Evolutionary conservation across 768 basidiomycete species (phyloP).

Genomic region (Rhizopogon vesiculosus): DNA sequence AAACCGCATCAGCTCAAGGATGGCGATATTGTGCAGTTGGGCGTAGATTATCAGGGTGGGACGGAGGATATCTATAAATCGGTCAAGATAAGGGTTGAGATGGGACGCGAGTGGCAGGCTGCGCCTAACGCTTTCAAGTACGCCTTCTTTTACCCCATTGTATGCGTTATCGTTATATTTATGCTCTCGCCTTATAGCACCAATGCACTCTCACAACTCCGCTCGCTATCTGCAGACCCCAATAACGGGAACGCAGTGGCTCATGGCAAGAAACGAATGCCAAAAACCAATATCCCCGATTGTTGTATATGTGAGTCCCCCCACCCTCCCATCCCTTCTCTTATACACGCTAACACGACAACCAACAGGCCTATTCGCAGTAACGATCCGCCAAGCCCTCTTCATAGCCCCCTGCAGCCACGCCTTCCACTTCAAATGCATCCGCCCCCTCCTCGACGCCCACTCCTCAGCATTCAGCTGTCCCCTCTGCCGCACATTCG

Average conservation of each 20-base stretch:
- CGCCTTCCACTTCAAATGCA: conserved; percentile 96
- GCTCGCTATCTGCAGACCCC: conserved; percentile 49
- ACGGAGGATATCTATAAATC: conserved; percentile 96
- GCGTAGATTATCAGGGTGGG: conserved; percentile 97
- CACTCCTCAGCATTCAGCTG: conserved; percentile 94
- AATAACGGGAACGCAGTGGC: conserved; percentile 8
- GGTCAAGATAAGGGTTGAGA: conserved; percentile 91
- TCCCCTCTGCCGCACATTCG: conserved; percentile 91
- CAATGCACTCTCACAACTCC: conserved; percentile 77
- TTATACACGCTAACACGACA: neutral
- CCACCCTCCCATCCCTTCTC: neutral
- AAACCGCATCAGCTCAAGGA: conserved; percentile 78
- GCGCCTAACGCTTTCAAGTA: conserved; percentile 87
- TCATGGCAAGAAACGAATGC: conserved; percentile 22
- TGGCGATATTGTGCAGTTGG: conserved; percentile 91
- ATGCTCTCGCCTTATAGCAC: conserved; percentile 38
- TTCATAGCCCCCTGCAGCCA: conserved; percentile 99
- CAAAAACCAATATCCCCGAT: conserved; percentile 57
- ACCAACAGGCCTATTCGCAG: conserved; percentile 63
- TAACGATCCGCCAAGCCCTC: conserved; percentile 91
- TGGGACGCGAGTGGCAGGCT: conserved; percentile 88
- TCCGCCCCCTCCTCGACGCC: conserved; percentile 82
- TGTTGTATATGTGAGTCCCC: conserved; percentile 84
- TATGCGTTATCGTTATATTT: neutral
- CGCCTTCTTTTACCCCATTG: neutral